phyloP scores from a whole-genome alignment of 2,329 filamentous ascomycete genomes.

The Peltaster fructicola region DNA sequence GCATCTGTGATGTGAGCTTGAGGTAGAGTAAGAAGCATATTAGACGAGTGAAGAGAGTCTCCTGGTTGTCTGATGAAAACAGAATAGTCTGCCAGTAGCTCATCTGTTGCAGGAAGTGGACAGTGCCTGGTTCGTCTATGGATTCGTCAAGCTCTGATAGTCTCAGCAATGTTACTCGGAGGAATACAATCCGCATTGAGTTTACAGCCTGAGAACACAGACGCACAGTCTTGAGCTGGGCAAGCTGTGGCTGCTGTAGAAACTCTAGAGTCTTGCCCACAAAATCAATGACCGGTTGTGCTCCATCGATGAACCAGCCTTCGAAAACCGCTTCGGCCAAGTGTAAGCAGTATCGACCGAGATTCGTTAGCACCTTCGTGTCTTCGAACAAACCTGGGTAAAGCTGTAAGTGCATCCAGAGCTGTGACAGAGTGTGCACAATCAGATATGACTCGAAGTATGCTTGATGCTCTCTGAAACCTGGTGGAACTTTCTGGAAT shows the following conservation, averaged over 20 bases:
- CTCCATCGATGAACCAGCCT: constrained; percentile 87
- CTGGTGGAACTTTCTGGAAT: constrained; percentile 75
- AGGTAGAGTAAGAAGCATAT: constrained; percentile 88
- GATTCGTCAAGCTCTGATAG: constrained; percentile 67
- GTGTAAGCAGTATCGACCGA: constrained; percentile 64
- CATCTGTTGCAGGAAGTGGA: constrained; percentile 64
- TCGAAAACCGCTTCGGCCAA: constrained; percentile 84
- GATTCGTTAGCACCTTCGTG: constrained; percentile 68
- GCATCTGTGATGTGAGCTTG: constrained; percentile 57
- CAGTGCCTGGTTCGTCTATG: constrained; percentile 43
- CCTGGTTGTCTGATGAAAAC: constrained; percentile 55
- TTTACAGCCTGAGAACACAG: constrained; percentile 72
- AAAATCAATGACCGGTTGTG: constrained; percentile 69
- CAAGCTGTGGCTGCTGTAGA: constrained; percentile 67
- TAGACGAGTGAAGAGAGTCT: constrained; percentile 67
- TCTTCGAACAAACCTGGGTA: constrained; percentile 60
- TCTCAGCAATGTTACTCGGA: constrained; percentile 61
- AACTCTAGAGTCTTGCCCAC: constrained; percentile 73
- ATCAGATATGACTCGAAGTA: constrained; percentile 89
- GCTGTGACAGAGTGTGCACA: constrained; percentile 51
- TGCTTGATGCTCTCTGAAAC: constrained; percentile 84
- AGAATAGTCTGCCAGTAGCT: constrained; percentile 94
- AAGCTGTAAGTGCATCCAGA: constrained; percentile 52
- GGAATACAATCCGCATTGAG: constrained; percentile 57
- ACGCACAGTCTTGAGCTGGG: constrained; percentile 69